phyloP scores from a whole-genome alignment of 176 grass and related monocot species.

The Aegilops longissima region DNA sequence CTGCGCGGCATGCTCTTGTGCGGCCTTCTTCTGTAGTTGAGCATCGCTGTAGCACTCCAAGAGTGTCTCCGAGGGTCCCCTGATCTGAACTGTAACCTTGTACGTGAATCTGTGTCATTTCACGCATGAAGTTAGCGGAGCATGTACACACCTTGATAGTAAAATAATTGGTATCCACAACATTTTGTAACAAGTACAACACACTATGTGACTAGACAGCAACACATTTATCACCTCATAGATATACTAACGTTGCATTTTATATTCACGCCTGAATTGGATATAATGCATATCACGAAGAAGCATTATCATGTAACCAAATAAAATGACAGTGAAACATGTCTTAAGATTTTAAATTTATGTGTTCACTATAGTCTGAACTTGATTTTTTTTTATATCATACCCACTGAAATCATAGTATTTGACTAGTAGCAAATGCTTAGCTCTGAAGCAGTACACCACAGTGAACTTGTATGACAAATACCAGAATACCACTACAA shows the following conservation, averaged over 20 bases:
- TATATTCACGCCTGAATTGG: neutral
- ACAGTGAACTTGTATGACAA: too few relatives aligned
- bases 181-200: neutral
- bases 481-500: neutral
- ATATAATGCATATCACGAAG: neutral
- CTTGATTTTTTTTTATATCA: too few relatives aligned
- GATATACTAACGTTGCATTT: neutral
- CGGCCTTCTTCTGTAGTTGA: conserved; percentile 64
- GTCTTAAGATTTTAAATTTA: too few relatives aligned
- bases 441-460: too few relatives aligned
- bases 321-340: neutral
- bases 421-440: too few relatives aligned
- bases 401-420: too few relatives aligned
- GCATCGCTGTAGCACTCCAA: conserved; percentile 72
- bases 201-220: neutral
- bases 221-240: neutral
- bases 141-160: neutral
- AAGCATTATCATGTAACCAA: neutral
- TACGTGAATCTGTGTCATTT: conserved; percentile 74
- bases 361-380: too few relatives aligned
- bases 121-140: conserved; percentile 10
- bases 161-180: neutral
- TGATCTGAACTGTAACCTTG: conserved; percentile 65
- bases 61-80: conserved; percentile 27
- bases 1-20: conserved; percentile 74